A percentile compares a stretch with the other conserved stretches of the same genome.
These are phyloP conservation scores for Rhynchosporium agropyri DNA, from an alignment of 2,329 filamentous ascomycete species.

Conservation along the genomic window DNA sequence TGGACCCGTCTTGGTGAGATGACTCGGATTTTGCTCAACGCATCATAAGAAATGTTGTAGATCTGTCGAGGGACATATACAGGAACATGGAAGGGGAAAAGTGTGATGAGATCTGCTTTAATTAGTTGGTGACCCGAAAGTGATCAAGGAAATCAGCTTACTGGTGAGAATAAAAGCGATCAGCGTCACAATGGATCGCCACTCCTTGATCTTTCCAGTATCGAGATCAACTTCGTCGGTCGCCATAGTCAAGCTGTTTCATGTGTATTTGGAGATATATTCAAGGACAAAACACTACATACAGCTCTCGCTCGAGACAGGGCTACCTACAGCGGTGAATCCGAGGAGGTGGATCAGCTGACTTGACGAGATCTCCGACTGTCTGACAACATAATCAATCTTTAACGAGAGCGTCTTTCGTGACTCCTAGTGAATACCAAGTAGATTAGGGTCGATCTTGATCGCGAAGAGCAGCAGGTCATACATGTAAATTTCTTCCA, in stretches of 20 bases:
- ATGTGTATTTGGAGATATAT: background rate
- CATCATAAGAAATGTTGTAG: slow-evolving; percentile 49
- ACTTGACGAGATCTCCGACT: background rate
- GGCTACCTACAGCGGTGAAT: slow-evolving; percentile 1
- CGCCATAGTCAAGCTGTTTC: background rate
- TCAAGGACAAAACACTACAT: background rate
- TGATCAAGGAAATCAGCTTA: slow-evolving; percentile 48
- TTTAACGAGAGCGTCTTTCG: background rate
- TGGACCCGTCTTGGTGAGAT: slow-evolving; percentile 48
- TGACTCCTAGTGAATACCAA: background rate
- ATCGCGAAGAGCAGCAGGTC: background rate
- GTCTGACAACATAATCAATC: background rate
- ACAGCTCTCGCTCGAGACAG: background rate
- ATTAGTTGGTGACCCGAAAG: too few species aligned
- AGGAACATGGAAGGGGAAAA: slow-evolving; percentile 69
- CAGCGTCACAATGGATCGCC: slow-evolving; percentile 71
- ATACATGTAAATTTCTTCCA: background rate
- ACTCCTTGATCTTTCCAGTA: slow-evolving; percentile 60
- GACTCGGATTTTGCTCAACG: slow-evolving; percentile 53
- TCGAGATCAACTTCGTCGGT: slow-evolving; percentile 45
- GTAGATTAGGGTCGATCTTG: background rate
- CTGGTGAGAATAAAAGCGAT: slow-evolving; percentile 71
- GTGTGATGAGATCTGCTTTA: slow-evolving; percentile 63
- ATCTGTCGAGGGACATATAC: slow-evolving; percentile 59
- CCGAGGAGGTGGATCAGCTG: slow-evolving; percentile 8